phyloP scores from a whole-genome alignment of 2,329 filamentous ascomycete genomes.

The Penicillium sp. region DNA sequence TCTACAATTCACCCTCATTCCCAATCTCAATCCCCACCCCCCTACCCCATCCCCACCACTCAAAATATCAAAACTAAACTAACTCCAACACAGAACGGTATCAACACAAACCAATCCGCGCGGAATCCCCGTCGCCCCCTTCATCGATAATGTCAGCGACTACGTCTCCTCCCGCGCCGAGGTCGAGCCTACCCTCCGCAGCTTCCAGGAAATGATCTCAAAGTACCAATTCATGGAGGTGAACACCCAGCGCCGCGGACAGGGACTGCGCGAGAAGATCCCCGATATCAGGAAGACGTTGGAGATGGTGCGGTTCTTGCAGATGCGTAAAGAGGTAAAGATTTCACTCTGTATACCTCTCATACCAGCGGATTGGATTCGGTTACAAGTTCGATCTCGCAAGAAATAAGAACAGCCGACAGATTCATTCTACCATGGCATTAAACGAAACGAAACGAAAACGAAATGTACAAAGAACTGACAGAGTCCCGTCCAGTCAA shows the following conservation, averaged over 20 bases:
- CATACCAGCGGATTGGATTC: too few relatives aligned
- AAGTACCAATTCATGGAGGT: constrained; percentile 99
- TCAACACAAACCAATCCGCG: constrained; percentile 42
- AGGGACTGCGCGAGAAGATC: constrained; percentile 86
- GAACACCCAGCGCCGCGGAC: constrained; percentile 79
- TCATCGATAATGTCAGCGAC: constrained; percentile 47
- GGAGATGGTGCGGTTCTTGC: constrained; percentile 83
- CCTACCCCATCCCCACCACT: neutral
- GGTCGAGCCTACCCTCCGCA: constrained; percentile 45
- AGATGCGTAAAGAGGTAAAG: constrained; percentile 67
- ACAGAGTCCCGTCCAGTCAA: constrained; percentile 15
- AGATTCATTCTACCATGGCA: too few relatives aligned
- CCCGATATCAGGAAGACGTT: constrained; percentile 96
- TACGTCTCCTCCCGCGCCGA: constrained; percentile 46
- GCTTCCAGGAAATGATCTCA: constrained; percentile 56
- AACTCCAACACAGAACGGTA: constrained; percentile 25
- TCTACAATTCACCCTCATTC: neutral
- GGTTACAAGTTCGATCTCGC: too few relatives aligned
- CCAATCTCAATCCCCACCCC: neutral
- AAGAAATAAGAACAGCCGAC: too few relatives aligned
- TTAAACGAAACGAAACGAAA: too few relatives aligned
- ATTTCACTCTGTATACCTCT: too few relatives aligned
- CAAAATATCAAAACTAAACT: constrained; percentile 9
- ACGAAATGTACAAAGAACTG: too few relatives aligned
- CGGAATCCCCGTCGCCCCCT: constrained; percentile 47